Evolutionary conservation across 192 early-diverging fungal genomes (phyloP).

Genomic region (Coemansia sp.): DNA sequence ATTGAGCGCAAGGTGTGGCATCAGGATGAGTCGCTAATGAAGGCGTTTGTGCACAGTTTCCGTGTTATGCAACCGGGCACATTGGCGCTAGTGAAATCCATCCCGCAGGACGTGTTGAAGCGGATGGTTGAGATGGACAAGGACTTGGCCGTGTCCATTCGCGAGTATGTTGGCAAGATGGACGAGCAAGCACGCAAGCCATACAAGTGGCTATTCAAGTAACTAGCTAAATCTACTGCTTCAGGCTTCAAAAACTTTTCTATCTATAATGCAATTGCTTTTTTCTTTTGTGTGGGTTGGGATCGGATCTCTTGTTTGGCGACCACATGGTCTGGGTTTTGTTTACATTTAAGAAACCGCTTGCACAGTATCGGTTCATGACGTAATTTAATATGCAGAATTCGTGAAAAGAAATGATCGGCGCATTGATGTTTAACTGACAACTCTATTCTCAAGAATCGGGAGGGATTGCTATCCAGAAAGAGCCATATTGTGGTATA

Average conservation of each 20-base stretch:
- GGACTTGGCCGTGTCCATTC: conserved; percentile 6
- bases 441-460: too few relatives aligned
- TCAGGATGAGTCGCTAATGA: conserved; percentile 15
- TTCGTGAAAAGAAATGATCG: too few relatives aligned
- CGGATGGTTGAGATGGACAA: conserved; percentile 19
- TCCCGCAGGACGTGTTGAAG: conserved; percentile 30
- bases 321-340: too few relatives aligned
- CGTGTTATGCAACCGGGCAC: conserved; percentile 27
- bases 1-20: conserved; percentile 47
- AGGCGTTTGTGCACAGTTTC: conserved; percentile 27
- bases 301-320: too few relatives aligned
- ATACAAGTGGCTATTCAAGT: conserved; percentile 33
- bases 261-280: conserved; percentile 12
- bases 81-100: conserved; percentile 24
- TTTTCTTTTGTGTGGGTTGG: background rate
- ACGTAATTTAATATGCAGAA: too few relatives aligned
- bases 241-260: background rate
- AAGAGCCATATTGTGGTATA: too few relatives aligned
- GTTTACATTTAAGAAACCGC: background rate
- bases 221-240: background rate
- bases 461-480: too few relatives aligned
- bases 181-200: conserved; percentile 16
- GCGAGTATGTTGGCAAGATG: conserved; percentile 43
- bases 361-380: background rate
- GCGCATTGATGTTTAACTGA: too few relatives aligned